Evolutionary conservation across 129 eudicot genomes (phyloP).

Genomic region (Glebionis coronaria): DNA sequence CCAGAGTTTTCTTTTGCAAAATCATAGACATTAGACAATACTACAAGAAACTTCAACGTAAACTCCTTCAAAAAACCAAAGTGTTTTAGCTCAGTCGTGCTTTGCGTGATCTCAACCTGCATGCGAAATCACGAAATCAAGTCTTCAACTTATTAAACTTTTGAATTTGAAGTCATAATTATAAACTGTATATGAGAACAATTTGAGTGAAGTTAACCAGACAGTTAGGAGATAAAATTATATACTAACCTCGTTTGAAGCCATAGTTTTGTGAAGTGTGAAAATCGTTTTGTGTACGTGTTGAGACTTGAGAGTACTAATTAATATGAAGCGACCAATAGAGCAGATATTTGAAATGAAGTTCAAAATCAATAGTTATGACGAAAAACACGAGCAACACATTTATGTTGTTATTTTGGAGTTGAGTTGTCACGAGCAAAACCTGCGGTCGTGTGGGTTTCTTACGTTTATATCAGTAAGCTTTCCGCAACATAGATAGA

Average conservation of each 20-base stretch:
- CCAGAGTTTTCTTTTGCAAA: slow-evolving; percentile 59
- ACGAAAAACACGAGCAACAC: slow-evolving; percentile 17
- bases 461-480: too few relatives aligned
- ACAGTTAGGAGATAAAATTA: slow-evolving; percentile 1
- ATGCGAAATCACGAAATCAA: neutral
- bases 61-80: slow-evolving; percentile 50
- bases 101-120: slow-evolving; percentile 38
- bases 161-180: neutral
- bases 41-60: slow-evolving; percentile 30
- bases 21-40: slow-evolving; percentile 41
- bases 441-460: too few relatives aligned
- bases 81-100: slow-evolving; percentile 42
- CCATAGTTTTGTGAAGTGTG: slow-evolving; percentile 14
- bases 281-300: too few relatives aligned
- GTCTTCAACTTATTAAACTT: slow-evolving; percentile 11
- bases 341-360: too few relatives aligned
- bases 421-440: too few relatives aligned
- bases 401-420: slow-evolving; percentile 5
- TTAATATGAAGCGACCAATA: too few relatives aligned
- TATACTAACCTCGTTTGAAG: slow-evolving; percentile 32
- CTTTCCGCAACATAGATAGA: too few relatives aligned
- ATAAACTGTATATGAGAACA: neutral
- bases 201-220: neutral
- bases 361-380: neutral
- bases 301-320: too few relatives aligned